Percentiles rank a stretch among this genome's conserved stretches.
Conservation (phyloP, 192 early-diverging fungal genomes). For the Coemansia sp. region DNA sequence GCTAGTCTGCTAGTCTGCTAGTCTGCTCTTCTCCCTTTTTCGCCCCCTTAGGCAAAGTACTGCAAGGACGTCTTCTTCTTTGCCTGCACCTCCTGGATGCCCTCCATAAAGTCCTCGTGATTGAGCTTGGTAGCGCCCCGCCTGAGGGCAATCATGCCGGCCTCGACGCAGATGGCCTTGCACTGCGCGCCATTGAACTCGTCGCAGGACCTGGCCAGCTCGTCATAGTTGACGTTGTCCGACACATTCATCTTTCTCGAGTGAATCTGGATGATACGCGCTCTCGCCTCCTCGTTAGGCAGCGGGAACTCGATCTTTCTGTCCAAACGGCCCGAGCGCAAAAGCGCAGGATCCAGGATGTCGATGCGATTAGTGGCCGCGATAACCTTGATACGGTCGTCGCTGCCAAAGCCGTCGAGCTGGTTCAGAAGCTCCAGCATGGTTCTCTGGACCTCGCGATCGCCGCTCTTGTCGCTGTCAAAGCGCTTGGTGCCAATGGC, state of each 20-base stretch:
- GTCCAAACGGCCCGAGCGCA: slow-evolving; percentile 86
- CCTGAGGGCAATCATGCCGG: slow-evolving; percentile 96
- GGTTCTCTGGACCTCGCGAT: slow-evolving; percentile 97
- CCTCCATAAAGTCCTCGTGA: slow-evolving; percentile 99
- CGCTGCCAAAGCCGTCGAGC: slow-evolving; percentile 93
- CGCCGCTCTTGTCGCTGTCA: slow-evolving; percentile 94
- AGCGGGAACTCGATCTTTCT: slow-evolving; percentile 92
- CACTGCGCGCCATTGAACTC: slow-evolving; percentile 99
- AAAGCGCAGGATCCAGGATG: slow-evolving; percentile 84
- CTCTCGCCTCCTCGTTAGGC: slow-evolving; percentile 90
- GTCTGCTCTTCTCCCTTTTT: background rate
- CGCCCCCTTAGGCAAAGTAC: slow-evolving; percentile 70
- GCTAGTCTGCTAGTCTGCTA: too few relatives aligned
- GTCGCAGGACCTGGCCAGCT: slow-evolving; percentile 90
- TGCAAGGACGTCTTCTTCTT: slow-evolving; percentile 97
- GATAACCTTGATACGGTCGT: slow-evolving; percentile 98
- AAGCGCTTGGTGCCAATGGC: slow-evolving; percentile 99
- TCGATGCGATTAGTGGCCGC: slow-evolving; percentile 97
- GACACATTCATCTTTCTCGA: slow-evolving; percentile 98
- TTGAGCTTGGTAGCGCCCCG: slow-evolving; percentile 80
- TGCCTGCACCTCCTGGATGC: slow-evolving; percentile 96
- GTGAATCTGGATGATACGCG: slow-evolving; percentile 95
- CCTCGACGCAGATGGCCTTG: slow-evolving; percentile 98
- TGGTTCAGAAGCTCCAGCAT: slow-evolving; percentile 99
- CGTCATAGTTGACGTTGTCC: slow-evolving; percentile 92